These are phyloP conservation scores for Crithidia sp. DNA, from an alignment of 208 protist species.

Conservation along the genomic window DNA sequence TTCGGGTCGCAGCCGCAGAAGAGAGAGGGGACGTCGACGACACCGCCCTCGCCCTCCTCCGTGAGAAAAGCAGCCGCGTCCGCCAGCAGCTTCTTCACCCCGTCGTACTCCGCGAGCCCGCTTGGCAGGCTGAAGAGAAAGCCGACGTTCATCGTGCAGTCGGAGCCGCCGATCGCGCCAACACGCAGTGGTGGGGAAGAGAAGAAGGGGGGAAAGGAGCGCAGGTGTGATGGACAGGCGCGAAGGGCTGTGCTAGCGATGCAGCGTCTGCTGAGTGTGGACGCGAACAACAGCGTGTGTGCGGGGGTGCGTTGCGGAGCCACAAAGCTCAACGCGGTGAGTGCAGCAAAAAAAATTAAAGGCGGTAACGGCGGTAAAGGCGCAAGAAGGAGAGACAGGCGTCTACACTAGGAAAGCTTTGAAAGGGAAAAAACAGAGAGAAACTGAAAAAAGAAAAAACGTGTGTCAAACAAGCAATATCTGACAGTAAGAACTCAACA, in stretches of 20 bases:
- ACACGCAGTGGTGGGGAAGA: not conserved
- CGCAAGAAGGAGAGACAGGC: too few species aligned
- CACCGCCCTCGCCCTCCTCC: not conserved
- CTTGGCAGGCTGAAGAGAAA: slow-evolving; percentile 28
- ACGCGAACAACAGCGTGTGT: too few species aligned
- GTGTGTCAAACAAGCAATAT: too few species aligned
- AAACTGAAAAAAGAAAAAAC: too few species aligned
- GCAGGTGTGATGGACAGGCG: too few species aligned
- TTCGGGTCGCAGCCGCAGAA: slow-evolving; percentile 47
- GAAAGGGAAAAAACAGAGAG: too few species aligned
- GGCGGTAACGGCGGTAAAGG: too few species aligned
- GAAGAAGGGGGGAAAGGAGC: too few species aligned
- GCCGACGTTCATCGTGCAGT: slow-evolving; percentile 22
- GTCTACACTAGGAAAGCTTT: too few species aligned
- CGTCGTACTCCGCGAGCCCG: slow-evolving; percentile 9
- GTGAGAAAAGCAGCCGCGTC: slow-evolving; percentile 10
- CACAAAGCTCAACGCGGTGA: not conserved
- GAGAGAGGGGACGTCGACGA: slow-evolving; percentile 9
- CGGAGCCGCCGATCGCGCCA: not conserved
- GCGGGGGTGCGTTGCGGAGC: not conserved
- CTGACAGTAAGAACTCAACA: too few species aligned
- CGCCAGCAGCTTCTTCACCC: slow-evolving; percentile 28
- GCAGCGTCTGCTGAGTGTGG: too few species aligned
- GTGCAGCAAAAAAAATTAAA: not conserved
- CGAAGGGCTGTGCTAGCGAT: too few species aligned